Conservation (phyloP, 176 grass and related monocot genomes). For the Oryza meridionalis region DNA sequence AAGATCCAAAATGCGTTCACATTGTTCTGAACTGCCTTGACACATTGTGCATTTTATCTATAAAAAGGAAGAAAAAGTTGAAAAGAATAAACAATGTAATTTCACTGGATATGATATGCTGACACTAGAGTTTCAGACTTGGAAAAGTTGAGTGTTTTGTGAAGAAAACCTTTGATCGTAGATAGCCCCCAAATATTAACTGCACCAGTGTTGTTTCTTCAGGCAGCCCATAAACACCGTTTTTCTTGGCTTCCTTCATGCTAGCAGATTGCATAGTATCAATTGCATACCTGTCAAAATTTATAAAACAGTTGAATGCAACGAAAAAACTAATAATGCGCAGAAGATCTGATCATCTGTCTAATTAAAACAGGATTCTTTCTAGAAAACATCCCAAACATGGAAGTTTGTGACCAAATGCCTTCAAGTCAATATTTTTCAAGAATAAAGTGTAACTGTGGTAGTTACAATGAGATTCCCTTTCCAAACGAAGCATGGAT, state of each 20-base stretch:
- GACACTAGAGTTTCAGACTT: conserved; percentile 22
- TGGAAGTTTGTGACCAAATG: not conserved
- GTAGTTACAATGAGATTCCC: not conserved
- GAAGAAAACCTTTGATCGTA: conserved; percentile 80
- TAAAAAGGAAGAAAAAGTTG: conserved; percentile 30
- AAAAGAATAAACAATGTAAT: not conserved
- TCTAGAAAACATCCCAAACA: not conserved
- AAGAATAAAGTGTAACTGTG: not conserved
- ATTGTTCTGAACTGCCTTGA: conserved; percentile 64
- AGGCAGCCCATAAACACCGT: conserved; percentile 43
- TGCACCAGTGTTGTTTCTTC: conserved; percentile 90
- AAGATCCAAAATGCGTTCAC: conserved; percentile 90
- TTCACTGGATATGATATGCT: conserved; percentile 25
- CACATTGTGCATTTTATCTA: conserved; percentile 95
- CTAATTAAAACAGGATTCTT: conserved; percentile 7
- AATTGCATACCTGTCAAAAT: conserved; percentile 77
- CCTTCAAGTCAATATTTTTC: not conserved
- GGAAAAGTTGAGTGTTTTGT: conserved; percentile 5
- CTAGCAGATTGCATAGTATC: conserved; percentile 88
- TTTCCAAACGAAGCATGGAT: not conserved
- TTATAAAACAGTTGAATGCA: conserved; percentile 32
- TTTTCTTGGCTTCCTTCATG: conserved; percentile 67
- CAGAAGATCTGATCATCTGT: conserved; percentile 15
- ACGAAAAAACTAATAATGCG: conserved; percentile 18
- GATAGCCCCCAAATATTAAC: conserved; percentile 87